Evolutionary conservation across 257 asterid genomes (phyloP).

Genomic region (Paulownia fortunei): DNA sequence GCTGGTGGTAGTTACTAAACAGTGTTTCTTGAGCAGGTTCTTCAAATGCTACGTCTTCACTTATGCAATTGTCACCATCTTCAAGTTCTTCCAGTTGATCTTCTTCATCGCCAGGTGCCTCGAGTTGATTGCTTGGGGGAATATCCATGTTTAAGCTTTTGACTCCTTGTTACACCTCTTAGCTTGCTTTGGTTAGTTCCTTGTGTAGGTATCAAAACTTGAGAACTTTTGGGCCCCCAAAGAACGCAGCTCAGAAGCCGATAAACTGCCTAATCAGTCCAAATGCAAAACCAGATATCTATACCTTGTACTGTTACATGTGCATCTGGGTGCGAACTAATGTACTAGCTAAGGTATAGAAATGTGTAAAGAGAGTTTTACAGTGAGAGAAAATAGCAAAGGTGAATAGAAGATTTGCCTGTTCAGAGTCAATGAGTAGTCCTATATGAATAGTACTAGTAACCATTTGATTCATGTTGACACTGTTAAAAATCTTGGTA

Average conservation of each 20-base stretch:
- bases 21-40: neutral
- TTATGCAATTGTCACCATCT: neutral
- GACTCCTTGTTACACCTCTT: neutral
- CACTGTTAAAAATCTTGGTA: neutral
- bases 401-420: neutral
- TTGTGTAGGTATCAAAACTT: neutral
- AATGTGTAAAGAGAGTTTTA: neutral
- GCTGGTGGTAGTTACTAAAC: neutral
- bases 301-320: too few relatives aligned
- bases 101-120: constrained; percentile 24
- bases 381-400: neutral
- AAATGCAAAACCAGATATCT: neutral
- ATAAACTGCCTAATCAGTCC: neutral
- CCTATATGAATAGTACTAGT: neutral
- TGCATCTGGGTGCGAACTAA: too few relatives aligned
- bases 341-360: neutral
- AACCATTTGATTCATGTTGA: neutral
- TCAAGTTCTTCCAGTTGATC: constrained; percentile 2
- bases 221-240: constrained; percentile 15
- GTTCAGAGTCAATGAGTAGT: neutral
- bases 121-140: constrained; percentile 20
- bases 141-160: constrained; percentile 30
- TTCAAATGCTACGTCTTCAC: neutral
- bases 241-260: constrained; percentile 27
- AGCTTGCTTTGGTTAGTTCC: too few relatives aligned